Base-by-base conservation (phyloP, 1,284 basidiomycete species). In the Heterobasidion occidentale region DNA sequence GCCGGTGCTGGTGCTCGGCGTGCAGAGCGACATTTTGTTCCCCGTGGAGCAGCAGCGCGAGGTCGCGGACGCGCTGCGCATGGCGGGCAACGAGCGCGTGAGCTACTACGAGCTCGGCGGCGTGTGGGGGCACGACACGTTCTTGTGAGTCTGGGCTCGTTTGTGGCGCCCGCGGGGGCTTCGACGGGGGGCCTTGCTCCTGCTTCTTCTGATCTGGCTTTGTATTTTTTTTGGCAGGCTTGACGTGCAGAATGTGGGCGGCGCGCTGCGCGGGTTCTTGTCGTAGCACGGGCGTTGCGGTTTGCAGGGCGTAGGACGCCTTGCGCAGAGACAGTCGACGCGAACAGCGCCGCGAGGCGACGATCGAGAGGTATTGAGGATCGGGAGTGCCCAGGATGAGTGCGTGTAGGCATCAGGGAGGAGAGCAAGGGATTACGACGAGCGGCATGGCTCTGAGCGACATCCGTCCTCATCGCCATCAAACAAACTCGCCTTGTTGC, bases 81-180 rank as follows among this genome's bases (percentile, higher is more conserved):
- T 95, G 79, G 84, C 88, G 1, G 96, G 96, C 0, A 96, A 96
- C 70, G 72, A 83, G 19, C 75, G 80, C 59, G 97, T 99, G 36
- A 88, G 91, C 58, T 99, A 98, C 72, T 99, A 96, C 71, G 97
- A 99, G 74, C 80, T 99, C 8, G 95, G 97, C 45, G 94, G 96
- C 4, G 95, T 98, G 14, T 98, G 94, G 92, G 97, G 97, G 2
- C 93, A 95, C 67, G 95, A 99, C 73, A 98, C 94, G 34, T 99
- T 99, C 75, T 76, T 99, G 27, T 27, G 27, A 27, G 27, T 27
- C 27, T 75, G 19, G 36, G 19, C n/a, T 52, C 11, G 7, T 35
- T 9, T 36, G 27, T 36, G 14, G 27, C 27, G 27, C 3, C 27
- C 27, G 27, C 5, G 27, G 27, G 27, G 27, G 27, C 27, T 3